A percentile compares a stretch with the other conserved stretches of the same genome.
phyloP scores from a whole-genome alignment of 2,329 filamentous ascomycete genomes.

The Alternaria rosae region DNA sequence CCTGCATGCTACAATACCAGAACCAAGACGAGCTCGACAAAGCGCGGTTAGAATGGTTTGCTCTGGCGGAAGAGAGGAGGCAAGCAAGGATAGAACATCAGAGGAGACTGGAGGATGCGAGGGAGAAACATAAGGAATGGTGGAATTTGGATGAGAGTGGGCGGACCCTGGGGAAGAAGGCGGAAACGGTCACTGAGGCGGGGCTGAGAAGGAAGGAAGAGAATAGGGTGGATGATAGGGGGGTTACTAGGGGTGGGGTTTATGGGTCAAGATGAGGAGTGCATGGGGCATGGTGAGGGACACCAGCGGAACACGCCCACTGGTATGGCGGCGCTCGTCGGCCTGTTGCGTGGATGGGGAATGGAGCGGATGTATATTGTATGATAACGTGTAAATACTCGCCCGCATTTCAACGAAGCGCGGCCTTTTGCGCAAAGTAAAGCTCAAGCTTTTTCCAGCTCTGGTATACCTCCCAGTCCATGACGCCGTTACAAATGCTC shows the following conservation, averaged over 20 bases:
- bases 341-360: neutral
- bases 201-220: slow-evolving; percentile 20
- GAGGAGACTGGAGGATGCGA: slow-evolving; percentile 55
- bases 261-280: slow-evolving; percentile 11
- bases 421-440: neutral
- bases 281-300: no score
- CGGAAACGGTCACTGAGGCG: slow-evolving; percentile 7
- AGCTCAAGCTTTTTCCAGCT: slow-evolving; percentile 22
- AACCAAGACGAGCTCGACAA: slow-evolving; percentile 85
- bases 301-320: no score
- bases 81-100: slow-evolving; percentile 67
- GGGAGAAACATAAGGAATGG: slow-evolving; percentile 59
- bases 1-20: slow-evolving; percentile 87
- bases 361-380: slow-evolving; percentile 7
- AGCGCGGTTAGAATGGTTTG: slow-evolving; percentile 94
- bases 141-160: slow-evolving; percentile 56
- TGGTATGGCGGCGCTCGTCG: no score
- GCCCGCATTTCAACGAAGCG: neutral
- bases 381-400: slow-evolving; percentile 19
- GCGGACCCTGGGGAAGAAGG: slow-evolving; percentile 34
- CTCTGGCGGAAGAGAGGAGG: slow-evolving; percentile 73
- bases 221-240: slow-evolving; percentile 27
- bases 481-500: slow-evolving; percentile 29
- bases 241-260: slow-evolving; percentile 28
- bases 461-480: slow-evolving; percentile 31